Evolutionary conservation across 2,329 filamentous ascomycete species (phyloP).

Genomic region (Cylindrodendrum hubeiense): DNA sequence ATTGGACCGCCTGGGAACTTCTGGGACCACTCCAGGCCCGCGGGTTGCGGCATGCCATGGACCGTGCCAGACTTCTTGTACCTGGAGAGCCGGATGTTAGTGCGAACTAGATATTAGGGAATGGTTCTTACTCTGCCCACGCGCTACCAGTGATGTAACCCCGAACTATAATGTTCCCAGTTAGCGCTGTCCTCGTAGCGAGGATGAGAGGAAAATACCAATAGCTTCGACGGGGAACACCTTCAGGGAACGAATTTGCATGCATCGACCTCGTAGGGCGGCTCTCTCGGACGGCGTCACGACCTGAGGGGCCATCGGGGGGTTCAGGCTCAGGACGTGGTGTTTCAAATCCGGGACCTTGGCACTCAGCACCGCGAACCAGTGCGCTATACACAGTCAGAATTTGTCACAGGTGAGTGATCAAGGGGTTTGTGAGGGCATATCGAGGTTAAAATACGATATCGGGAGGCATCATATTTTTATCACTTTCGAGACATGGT

Average conservation of each 20-base stretch:
- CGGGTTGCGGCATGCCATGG: constrained; percentile 78
- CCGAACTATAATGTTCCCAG: constrained; percentile 65
- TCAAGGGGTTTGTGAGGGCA: background rate
- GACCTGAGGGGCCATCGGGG: constrained; percentile 47
- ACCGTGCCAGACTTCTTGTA: constrained; percentile 80
- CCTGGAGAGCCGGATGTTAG: constrained; percentile 1
- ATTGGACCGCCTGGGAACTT: constrained; percentile 75
- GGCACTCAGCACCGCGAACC: constrained; percentile 63
- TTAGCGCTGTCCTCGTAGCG: constrained; percentile 12
- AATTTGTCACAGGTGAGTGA: background rate
- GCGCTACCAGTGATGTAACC: constrained; percentile 91
- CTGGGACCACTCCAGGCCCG: constrained; percentile 78
- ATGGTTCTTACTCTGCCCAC: constrained; percentile 72
- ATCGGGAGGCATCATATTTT: background rate
- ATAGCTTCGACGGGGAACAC: constrained; percentile 73
- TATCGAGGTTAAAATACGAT: background rate
- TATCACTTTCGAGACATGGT: background rate
- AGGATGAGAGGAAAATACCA: constrained; percentile 18
- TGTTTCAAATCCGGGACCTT: constrained; percentile 62
- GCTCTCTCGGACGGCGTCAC: constrained; percentile 59
- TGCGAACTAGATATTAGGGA: background rate
- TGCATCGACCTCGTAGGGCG: constrained; percentile 74
- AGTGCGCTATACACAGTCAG: constrained; percentile 53
- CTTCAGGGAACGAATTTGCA: constrained; percentile 80
- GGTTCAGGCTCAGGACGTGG: constrained; percentile 63